A percentile compares a stretch with the other conserved stretches of the same genome.
Conservation (phyloP, 148 eudicot genomes). For the Chenopodium album region DNA sequence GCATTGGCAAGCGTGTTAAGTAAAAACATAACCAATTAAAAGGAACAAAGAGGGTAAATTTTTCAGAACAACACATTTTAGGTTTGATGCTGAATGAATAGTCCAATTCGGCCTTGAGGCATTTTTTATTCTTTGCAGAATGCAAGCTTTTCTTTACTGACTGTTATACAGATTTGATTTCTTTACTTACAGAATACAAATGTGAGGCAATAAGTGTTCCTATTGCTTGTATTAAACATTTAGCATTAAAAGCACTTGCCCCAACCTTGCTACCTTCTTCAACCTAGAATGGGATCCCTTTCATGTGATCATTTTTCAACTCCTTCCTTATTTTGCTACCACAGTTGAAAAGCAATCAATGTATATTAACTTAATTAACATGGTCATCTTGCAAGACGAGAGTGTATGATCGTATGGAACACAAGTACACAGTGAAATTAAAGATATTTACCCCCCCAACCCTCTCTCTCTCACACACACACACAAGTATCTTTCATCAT, state of each 20-base stretch:
- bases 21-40: no score
- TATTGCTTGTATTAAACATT: background rate
- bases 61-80: background rate
- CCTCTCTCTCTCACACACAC: background rate
- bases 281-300: background rate
- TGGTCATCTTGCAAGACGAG: background rate
- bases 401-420: background rate
- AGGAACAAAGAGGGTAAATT: no score
- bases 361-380: background rate
- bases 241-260: background rate
- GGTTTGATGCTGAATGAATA: background rate
- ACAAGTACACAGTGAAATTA: background rate
- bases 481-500: background rate
- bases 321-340: background rate
- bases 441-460: background rate
- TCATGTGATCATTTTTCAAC: background rate
- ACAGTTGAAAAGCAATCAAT: background rate
- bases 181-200: background rate
- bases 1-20: no score
- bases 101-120: background rate
- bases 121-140: background rate
- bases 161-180: no score
- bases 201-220: background rate
- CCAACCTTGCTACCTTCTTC: background rate
- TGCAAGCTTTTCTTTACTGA: background rate